Percentiles rank a stretch among this genome's conserved stretches.
Conservation (phyloP, 163 green algal genomes). For the Botryococcus braunii region DNA sequence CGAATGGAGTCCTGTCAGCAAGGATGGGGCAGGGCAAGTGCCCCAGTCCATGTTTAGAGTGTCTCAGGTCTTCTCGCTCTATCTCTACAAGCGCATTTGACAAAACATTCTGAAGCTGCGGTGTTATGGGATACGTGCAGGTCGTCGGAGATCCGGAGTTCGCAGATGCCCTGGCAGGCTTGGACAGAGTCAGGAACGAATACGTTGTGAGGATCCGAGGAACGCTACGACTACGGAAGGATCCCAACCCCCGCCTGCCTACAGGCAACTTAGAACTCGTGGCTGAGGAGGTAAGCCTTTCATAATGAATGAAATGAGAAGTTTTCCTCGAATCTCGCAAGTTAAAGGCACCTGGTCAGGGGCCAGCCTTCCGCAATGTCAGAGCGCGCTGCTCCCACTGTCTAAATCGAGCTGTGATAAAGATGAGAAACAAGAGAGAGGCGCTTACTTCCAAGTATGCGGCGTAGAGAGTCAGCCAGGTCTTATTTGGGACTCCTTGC, state of each 20-base stretch:
- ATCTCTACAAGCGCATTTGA: background rate
- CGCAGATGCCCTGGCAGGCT: conserved; percentile 33
- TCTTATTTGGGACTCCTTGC: too few relatives aligned
- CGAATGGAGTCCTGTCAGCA: background rate
- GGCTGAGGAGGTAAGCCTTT: conserved; percentile 13
- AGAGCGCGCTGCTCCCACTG: too few relatives aligned
- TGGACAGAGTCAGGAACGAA: conserved; percentile 59
- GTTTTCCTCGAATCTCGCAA: too few relatives aligned
- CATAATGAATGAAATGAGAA: background rate
- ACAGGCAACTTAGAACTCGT: conserved; percentile 79
- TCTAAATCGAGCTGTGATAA: too few relatives aligned
- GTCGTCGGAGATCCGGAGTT: conserved; percentile 53
- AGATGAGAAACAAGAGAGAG: too few relatives aligned
- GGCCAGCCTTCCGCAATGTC: too few relatives aligned
- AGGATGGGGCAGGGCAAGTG: background rate
- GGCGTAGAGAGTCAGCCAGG: too few relatives aligned
- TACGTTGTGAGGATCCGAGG: conserved; percentile 81
- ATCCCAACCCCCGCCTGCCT: conserved; percentile 78
- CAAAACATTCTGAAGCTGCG: background rate
- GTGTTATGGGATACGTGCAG: conserved; percentile 19
- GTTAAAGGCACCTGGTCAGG: too few relatives aligned
- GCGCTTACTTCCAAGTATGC: too few relatives aligned
- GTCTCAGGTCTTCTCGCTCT: background rate
- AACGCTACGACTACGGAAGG: conserved; percentile 54
- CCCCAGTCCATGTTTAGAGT: background rate